Evolutionary conservation across 1,284 basidiomycete species (phyloP).

Genomic region (Puccinia triticina): DNA sequence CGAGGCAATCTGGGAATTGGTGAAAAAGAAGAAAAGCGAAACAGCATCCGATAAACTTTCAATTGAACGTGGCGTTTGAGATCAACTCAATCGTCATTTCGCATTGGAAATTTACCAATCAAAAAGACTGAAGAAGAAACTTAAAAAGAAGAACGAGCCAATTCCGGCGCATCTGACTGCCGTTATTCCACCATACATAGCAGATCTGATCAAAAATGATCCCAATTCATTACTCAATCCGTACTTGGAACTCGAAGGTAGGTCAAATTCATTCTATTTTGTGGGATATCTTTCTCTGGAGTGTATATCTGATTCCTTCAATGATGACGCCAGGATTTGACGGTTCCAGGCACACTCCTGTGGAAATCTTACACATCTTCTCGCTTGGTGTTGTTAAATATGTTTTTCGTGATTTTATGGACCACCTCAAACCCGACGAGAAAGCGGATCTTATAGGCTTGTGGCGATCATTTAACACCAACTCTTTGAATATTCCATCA

Average conservation of each 20-base stretch:
- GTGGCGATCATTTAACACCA: constrained; percentile 52
- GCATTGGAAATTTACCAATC: neutral
- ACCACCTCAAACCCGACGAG: constrained; percentile 51
- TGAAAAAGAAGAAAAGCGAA: neutral
- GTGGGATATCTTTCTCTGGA: neutral
- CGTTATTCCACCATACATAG: neutral
- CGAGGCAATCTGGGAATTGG: neutral
- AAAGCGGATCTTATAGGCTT: constrained; percentile 56
- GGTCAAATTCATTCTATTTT: neutral
- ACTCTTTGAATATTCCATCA: constrained; percentile 55
- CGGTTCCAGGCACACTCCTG: constrained; percentile 60
- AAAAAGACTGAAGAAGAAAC: neutral
- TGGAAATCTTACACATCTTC: constrained; percentile 61
- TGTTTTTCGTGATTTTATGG: constrained; percentile 60
- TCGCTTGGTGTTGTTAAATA: constrained; percentile 60
- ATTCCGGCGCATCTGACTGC: neutral
- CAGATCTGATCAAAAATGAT: constrained; percentile 3
- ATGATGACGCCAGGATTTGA: constrained; percentile 57
- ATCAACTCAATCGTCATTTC: constrained; percentile 10
- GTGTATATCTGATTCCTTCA: neutral
- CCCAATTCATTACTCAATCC: too few relatives aligned
- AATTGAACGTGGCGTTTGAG: neutral
- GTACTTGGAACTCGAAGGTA: constrained; percentile 16
- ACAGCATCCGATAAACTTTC: too few relatives aligned
- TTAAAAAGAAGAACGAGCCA: too few relatives aligned